Conservation (phyloP, 768 basidiomycete species). For the Russula olivacea region DNA sequence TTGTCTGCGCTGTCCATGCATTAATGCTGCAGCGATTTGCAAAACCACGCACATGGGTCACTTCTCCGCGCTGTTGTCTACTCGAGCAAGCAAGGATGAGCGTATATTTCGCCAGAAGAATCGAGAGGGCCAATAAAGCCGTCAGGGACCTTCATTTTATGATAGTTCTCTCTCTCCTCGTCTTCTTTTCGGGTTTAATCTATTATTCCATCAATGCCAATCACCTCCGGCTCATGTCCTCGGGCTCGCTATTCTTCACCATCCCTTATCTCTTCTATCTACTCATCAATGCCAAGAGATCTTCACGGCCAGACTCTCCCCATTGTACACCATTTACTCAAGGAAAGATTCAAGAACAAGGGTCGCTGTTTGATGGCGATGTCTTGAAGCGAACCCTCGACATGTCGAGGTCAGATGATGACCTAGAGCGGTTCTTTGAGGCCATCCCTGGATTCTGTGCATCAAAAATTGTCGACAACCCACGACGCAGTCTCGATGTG, state of each 20-base stretch:
- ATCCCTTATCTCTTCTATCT: background rate
- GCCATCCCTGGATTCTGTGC: background rate
- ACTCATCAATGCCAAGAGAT: no score
- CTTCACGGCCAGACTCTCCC: no score
- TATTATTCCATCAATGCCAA: no score
- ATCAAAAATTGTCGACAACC: background rate
- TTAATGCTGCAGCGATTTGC: background rate
- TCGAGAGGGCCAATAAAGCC: background rate
- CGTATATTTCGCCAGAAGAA: background rate
- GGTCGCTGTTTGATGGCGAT: background rate
- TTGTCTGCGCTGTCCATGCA: background rate
- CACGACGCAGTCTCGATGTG: background rate
- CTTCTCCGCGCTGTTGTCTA: background rate
- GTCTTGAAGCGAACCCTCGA: background rate
- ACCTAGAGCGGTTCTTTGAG: background rate
- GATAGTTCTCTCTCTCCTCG: no score
- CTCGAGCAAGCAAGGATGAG: background rate
- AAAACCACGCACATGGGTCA: background rate
- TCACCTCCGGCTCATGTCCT: no score
- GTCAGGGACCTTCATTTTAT: no score
- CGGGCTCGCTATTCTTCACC: no score
- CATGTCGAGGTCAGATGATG: background rate
- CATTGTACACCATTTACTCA: background rate
- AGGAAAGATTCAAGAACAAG: background rate
- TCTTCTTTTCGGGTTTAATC: no score